Evolutionary conservation across 306 rosid genomes (phyloP), one percentile per base, ranked within the genome.

Genomic region (Rosa persica): DNA sequence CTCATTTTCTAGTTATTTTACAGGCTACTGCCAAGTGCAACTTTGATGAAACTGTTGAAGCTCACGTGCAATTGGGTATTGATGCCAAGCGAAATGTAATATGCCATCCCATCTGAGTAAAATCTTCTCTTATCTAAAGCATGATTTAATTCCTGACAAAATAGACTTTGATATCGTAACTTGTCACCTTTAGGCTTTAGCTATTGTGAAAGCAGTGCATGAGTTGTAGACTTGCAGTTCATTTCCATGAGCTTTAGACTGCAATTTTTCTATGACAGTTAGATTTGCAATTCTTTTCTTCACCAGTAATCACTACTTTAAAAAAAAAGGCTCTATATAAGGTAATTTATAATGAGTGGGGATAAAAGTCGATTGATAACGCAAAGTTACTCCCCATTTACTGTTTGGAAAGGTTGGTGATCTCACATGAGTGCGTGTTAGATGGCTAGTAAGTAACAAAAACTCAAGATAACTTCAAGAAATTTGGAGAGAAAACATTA

Each of bases 31-130:
- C 91, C 81, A 81, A 76, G 83, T 77, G 86, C 70, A 93, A 87
- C 70, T 95, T 95, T 88, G 94, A 95, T 55, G 99, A 95, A 88
- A 93, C 94, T 80, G 87, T 95, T 79, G 99, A 95, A 90, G 98
- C 92, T 47, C 99, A 95, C 78, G 85, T 90, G 36, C 86, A 87
- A 82, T 76, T 95, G 96, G 97, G 96, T 46, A 88, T 93, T 67
- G 95, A 91, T 72, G 86, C 97, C 27, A 90, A 93, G 93, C 88
- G 94, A 82, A 89, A 92, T 96, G 99, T 95, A 87, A 74, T 20
- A 40, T 46, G 58, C 46, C 69, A 66, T 49, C 76, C 76, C 76
- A 27, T 74, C 60, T 70, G 39, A 42, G 79, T 70, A 49, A 79
- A 75, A 15, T 70, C 46, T 39, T 60, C 40, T 61, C 71, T 58